Conservation (phyloP, 1,284 basidiomycete genomes). For the Leccinum pallidistipes region DNA sequence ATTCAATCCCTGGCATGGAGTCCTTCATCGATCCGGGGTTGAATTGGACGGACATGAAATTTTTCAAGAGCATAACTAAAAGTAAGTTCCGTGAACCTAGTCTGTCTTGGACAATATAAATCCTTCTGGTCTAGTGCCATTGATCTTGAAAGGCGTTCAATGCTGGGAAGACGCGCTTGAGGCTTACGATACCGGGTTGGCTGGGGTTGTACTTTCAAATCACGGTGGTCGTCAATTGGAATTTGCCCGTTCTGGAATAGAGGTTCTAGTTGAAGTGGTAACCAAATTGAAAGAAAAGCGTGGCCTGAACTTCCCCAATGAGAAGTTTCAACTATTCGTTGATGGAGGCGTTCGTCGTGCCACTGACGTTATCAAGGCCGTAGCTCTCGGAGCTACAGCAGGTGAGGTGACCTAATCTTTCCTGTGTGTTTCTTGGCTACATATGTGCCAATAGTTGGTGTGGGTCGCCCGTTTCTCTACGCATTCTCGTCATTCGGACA, state of each 20-base stretch:
- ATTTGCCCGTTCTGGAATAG: constrained; percentile 87
- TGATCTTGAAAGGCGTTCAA: constrained; percentile 92
- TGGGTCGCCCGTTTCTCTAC: constrained; percentile 86
- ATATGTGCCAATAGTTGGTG: constrained; percentile 50
- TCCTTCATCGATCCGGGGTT: constrained; percentile 93
- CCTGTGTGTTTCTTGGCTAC: constrained; percentile 3
- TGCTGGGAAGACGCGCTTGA: constrained; percentile 92
- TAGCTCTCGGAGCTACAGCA: constrained; percentile 90
- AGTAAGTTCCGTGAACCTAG: constrained; percentile 45
- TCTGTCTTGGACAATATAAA: background rate
- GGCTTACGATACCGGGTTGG: constrained; percentile 82
- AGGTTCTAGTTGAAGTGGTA: constrained; percentile 88
- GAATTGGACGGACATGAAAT: constrained; percentile 84
- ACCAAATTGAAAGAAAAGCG: constrained; percentile 69
- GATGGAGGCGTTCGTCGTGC: constrained; percentile 93
- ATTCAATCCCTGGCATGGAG: constrained; percentile 38
- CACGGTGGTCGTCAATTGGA: constrained; percentile 94
- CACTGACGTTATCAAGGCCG: constrained; percentile 90
- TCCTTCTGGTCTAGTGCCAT: constrained; percentile 60
- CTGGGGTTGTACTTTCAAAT: constrained; percentile 89
- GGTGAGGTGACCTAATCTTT: constrained; percentile 39
- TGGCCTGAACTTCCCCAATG: constrained; percentile 56
- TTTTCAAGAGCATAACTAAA: constrained; percentile 88
- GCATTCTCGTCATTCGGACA: constrained; percentile 88
- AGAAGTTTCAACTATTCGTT: constrained; percentile 84